A percentile compares a stretch with the other conserved stretches of the same genome.
phyloP scores from a whole-genome alignment of 805 yeast genomes.

The Hanseniaspora osmophila region DNA sequence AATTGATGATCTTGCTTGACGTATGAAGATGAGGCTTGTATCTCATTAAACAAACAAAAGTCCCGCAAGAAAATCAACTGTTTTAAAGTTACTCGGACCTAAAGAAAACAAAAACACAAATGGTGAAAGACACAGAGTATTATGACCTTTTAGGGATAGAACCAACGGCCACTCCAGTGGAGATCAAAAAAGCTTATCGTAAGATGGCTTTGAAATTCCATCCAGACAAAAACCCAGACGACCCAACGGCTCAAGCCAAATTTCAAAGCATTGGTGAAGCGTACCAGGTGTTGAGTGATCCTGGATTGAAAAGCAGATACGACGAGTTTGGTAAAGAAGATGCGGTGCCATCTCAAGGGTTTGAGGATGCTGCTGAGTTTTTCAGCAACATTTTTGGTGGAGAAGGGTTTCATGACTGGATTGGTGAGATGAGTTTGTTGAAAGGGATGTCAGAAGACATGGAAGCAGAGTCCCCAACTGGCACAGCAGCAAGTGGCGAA shows the following conservation, averaged over 20 bases:
- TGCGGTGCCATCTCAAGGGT: slow-evolving; percentile 56
- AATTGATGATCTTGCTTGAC: no score
- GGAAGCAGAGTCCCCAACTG: slow-evolving; percentile 26
- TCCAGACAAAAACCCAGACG: slow-evolving; percentile 94
- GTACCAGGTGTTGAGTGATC: slow-evolving; percentile 68
- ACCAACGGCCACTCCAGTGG: slow-evolving; percentile 58
- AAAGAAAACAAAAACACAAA: no score
- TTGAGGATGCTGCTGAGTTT: slow-evolving; percentile 76
- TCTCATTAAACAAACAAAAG: not conserved
- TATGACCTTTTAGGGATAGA: slow-evolving; percentile 66
- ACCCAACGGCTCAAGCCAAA: slow-evolving; percentile 74
- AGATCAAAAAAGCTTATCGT: slow-evolving; percentile 88
- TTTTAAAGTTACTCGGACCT: no score
- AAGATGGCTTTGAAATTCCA: slow-evolving; percentile 79
- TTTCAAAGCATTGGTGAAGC: slow-evolving; percentile 67
- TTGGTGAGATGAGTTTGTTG: slow-evolving; percentile 61
- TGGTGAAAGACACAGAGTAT: slow-evolving; percentile 79
- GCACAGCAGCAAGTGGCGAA: slow-evolving; percentile 6
- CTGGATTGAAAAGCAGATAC: slow-evolving; percentile 51
- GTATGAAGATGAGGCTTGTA: slow-evolving; percentile 20
- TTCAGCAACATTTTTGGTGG: slow-evolving; percentile 79
- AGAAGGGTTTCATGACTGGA: slow-evolving; percentile 62
- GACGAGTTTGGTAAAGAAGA: slow-evolving; percentile 76
- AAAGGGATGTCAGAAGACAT: slow-evolving; percentile 48
- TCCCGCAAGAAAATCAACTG: no score